Percentiles rank a stretch among this genome's conserved stretches.
Conservation (phyloP, 371 early-diverging fungal species). For the Mortierella sp. region DNA sequence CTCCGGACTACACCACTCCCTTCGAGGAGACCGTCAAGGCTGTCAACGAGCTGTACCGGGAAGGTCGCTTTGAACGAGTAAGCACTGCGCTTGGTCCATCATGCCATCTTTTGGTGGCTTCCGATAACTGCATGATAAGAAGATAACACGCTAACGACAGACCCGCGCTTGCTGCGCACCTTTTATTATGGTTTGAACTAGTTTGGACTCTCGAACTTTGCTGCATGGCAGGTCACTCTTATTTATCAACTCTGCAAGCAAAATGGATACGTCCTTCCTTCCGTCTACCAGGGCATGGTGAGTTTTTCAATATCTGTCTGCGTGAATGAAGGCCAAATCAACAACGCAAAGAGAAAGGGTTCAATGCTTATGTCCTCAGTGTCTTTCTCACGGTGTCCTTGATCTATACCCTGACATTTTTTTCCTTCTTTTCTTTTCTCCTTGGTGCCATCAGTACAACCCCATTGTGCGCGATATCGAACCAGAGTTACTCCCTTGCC, state of each 20-base stretch:
- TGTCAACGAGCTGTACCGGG: slow-evolving; percentile 63
- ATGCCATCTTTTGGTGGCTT: background rate
- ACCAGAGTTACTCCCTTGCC: slow-evolving; percentile 70
- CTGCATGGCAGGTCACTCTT: slow-evolving; percentile 64
- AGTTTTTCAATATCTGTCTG: background rate
- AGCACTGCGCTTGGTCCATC: background rate
- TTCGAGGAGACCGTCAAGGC: slow-evolving; percentile 62
- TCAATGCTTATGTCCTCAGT: background rate
- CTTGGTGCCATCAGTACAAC: slow-evolving; percentile 63
- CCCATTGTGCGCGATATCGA: slow-evolving; percentile 72
- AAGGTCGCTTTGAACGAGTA: slow-evolving; percentile 62
- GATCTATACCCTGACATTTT: background rate
- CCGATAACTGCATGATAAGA: background rate
- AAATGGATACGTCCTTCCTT: slow-evolving; percentile 61
- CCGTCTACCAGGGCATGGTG: slow-evolving; percentile 67
- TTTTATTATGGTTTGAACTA: background rate
- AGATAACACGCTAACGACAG: no score
- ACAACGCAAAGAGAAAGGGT: background rate
- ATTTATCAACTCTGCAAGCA: slow-evolving; percentile 62
- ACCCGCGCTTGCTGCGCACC: background rate
- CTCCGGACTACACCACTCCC: slow-evolving; percentile 64
- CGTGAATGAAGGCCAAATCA: background rate
- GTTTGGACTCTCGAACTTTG: slow-evolving; percentile 68
- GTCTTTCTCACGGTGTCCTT: background rate
- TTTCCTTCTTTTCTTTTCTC: background rate